Conservation (phyloP, 495 filamentous ascomycete species). For the Xylaria grammica region DNA sequence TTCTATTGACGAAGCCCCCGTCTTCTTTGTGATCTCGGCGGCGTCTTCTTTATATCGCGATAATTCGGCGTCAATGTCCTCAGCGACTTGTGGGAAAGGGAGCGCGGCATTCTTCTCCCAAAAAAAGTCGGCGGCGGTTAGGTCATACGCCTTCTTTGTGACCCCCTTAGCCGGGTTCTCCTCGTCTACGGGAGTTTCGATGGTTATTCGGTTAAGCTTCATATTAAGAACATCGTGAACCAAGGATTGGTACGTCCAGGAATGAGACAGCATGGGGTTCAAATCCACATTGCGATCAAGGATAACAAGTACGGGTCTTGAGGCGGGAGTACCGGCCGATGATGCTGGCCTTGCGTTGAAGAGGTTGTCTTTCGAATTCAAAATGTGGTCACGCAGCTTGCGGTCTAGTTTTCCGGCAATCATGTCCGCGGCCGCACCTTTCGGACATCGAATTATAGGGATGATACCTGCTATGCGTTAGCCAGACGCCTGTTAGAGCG, state of each 20-base stretch:
- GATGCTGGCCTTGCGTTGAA: conserved; percentile 59
- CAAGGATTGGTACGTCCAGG: conserved; percentile 97
- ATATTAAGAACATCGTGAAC: conserved; percentile 94
- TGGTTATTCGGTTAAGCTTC: conserved; percentile 94
- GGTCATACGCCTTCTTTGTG: conserved; percentile 85
- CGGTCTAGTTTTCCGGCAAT: conserved; percentile 92
- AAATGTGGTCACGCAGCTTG: conserved; percentile 92
- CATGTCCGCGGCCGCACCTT: conserved; percentile 90
- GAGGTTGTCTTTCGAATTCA: conserved; percentile 96
- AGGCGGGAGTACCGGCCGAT: conserved; percentile 61
- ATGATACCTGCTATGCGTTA: conserved; percentile 67
- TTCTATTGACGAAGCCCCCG: conserved; percentile 89
- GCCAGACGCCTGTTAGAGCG: background rate
- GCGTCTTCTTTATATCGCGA: conserved; percentile 96
- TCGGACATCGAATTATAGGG: conserved; percentile 91
- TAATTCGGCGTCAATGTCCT: conserved; percentile 92
- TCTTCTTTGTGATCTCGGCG: conserved; percentile 91
- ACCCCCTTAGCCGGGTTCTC: conserved; percentile 70
- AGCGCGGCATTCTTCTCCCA: conserved; percentile 93
- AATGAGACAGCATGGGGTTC: conserved; percentile 98
- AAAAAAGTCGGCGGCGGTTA: conserved; percentile 93
- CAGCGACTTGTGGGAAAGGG: conserved; percentile 95
- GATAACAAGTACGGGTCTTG: conserved; percentile 83
- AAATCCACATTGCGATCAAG: conserved; percentile 95
- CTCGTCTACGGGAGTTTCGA: conserved; percentile 81